Evolutionary conservation across 495 filamentous ascomycete genomes (phyloP).

Genomic region (Tuber indicum): DNA sequence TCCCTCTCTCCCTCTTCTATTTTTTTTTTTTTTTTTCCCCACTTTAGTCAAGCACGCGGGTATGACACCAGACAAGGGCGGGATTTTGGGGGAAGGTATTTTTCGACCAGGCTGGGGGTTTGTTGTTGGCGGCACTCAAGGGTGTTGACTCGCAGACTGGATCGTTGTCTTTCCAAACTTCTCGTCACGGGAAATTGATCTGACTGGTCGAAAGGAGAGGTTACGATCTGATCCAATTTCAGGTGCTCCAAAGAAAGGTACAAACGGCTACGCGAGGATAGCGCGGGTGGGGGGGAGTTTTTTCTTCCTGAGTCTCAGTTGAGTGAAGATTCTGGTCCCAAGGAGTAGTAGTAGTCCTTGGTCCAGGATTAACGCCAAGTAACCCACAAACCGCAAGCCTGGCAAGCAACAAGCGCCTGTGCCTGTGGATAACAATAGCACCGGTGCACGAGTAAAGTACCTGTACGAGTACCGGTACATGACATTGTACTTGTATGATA

Average conservation of each 20-base stretch:
- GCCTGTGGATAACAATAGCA: not conserved
- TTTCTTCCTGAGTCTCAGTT: not conserved
- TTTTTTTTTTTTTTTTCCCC: not conserved
- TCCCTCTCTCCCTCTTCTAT: not conserved
- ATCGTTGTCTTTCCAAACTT: conserved; percentile 12
- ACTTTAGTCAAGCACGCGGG: not conserved
- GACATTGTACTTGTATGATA: no score
- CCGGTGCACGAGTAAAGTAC: not conserved
- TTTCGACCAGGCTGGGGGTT: conserved; percentile 5
- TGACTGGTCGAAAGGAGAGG: conserved; percentile 12
- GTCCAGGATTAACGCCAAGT: not conserved
- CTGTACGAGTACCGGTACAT: no score
- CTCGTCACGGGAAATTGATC: conserved; percentile 20
- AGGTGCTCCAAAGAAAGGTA: conserved; percentile 10
- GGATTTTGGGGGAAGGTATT: conserved; percentile 9
- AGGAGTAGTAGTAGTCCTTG: no score
- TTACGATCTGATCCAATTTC: conserved; percentile 16
- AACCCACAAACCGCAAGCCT: not conserved
- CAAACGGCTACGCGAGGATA: conserved; percentile 21
- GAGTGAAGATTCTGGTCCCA: not conserved
- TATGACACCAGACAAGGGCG: conserved; percentile 7
- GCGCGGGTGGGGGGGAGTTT: not conserved
- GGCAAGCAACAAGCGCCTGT: not conserved
- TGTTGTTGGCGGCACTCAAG: conserved; percentile 1
- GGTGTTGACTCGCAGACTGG: not conserved